Base-by-base conservation (phyloP, 768 basidiomycete species). In the Dentipellis sp. region DNA sequence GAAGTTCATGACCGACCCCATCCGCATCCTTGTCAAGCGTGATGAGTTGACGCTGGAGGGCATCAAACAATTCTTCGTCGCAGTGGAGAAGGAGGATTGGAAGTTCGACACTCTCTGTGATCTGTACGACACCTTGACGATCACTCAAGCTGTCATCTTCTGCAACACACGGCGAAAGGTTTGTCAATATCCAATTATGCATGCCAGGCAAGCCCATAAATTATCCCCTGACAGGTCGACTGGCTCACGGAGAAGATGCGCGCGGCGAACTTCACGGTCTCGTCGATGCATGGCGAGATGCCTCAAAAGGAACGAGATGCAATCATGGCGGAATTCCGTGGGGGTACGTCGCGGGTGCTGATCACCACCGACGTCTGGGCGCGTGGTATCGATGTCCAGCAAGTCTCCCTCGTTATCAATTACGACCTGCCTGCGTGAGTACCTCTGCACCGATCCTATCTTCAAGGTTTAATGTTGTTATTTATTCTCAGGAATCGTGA, bases 211-310 rank as follows among this genome's bases (percentile, higher is more conserved):
- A 0, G 53, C 21, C 4, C n/a, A 50, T 54, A 11, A 9, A 54
- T 59, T 22, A 52, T 17, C 16, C 29, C 29, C 39, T n/a, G 40
- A 34, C 62, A 92, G 90, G 90, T 97, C 59, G 94, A 97, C 72
- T 98, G 94, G 94, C 69, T 99, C 63, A 97, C 95, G 56, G 94
- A 98, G 73, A 98, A 97, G 74, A 95, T 98, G 90, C 86, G 93
- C 55, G 83, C 85, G n/a, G 90, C 91, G n/a, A 94, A 97, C 71
- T 99, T 97, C 70, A 97, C 95, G 34, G 94, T 97, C 39, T 94
- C 92, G 35, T 88, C 88, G 14, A 92, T 93, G 90, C 90, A 94
- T 58, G 94, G 93, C 53, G 94, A 95, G 69, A 95, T 95, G 93
- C 87, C 84, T 6, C 94, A 95, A 71, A 91, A 91, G 65, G 93